Base-by-base conservation (phyloP, 345 rosid genomes). In the Leavenworthia alabamica region DNA sequence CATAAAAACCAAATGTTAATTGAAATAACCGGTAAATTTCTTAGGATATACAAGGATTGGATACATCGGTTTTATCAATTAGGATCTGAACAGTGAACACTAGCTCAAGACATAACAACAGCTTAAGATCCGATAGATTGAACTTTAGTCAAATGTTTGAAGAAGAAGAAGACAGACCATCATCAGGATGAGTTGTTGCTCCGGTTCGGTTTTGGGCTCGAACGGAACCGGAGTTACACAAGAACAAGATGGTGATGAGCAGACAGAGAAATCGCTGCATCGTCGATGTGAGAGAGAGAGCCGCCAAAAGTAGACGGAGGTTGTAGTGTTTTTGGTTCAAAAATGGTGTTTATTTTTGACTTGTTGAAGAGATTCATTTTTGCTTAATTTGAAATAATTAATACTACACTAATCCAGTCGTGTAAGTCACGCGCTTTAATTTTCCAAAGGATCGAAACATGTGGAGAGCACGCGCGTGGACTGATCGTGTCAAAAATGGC, bases 151-250 rank as follows among this genome's bases (percentile, higher is more conserved):
- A 31, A 46, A 32, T 19, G 17, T 42, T 27, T 6, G 8, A 55
- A 13, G 48, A 43, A 20, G 59, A 46, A 28, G 52, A 27, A 22
- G 52, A 27, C 55, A 61, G 7, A 69, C 73, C 73, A 17, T 69
- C 73, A 35, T 54, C 73, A 35, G 58, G 51, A 54, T 54, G 23
- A 36, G 73, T 68, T 19, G 73, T 68, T 24, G 67, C 55, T 52
- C 24, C 14, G 26, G 63, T 62, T 62, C 45, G 32, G 44, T 55
- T 70, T 55, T 70, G 74, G 43, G 69, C 74, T 70, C 6, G 35
- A 61, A 62, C 37, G 16, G 13, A 29, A 39, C 51, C 22, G 23
- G 35, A 37, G 3, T 46, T 13, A 62, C 51, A 70, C 12, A 70
- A 43, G 51, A 62, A 62, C 63, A 31, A 60, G 35, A 15, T 12